A percentile compares a stretch with the other conserved stretches of the same genome.
phyloP scores from a whole-genome alignment of 2,329 filamentous ascomycete genomes.

The Trichoderma koningiopsis region DNA sequence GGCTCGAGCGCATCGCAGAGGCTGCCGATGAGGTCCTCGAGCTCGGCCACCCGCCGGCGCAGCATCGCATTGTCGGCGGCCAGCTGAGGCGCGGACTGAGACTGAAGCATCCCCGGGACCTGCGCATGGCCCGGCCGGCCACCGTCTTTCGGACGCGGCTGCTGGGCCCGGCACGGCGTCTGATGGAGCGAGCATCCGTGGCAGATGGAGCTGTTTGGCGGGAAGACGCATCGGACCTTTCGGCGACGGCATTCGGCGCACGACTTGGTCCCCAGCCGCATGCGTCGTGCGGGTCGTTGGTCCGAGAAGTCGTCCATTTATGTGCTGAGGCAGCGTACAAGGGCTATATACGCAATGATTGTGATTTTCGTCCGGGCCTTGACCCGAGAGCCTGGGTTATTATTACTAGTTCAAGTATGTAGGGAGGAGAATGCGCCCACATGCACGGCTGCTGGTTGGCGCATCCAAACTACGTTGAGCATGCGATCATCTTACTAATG shows the following conservation, averaged over 20 bases:
- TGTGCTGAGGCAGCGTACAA: background rate
- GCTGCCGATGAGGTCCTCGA: slow-evolving; percentile 32
- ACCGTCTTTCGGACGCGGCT: slow-evolving; percentile 28
- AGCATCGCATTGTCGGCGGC: slow-evolving; percentile 23
- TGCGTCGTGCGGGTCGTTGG: slow-evolving; percentile 31
- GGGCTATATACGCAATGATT: background rate
- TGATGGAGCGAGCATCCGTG: slow-evolving; percentile 49
- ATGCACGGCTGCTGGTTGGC: background rate
- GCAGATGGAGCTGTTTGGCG: slow-evolving; percentile 42
- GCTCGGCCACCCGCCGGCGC: slow-evolving; percentile 31
- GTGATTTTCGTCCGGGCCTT: background rate
- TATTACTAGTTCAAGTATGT: background rate
- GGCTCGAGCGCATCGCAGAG: slow-evolving; percentile 6
- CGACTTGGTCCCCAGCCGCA: slow-evolving; percentile 39
- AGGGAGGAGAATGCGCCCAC: background rate
- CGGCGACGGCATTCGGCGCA: slow-evolving; percentile 49
- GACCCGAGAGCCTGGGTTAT: background rate
- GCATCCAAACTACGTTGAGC: background rate
- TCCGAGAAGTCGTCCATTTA: slow-evolving; percentile 22
- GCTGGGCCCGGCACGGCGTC: slow-evolving; percentile 49
- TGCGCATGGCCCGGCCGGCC: background rate
- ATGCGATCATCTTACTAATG: slow-evolving; percentile 8
- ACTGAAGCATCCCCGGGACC: background rate
- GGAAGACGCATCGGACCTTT: slow-evolving; percentile 52
- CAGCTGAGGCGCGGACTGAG: background rate